These are phyloP conservation scores for Batkoa obscura DNA, from an alignment of 371 early-diverging fungal species.

Conservation along the genomic window DNA sequence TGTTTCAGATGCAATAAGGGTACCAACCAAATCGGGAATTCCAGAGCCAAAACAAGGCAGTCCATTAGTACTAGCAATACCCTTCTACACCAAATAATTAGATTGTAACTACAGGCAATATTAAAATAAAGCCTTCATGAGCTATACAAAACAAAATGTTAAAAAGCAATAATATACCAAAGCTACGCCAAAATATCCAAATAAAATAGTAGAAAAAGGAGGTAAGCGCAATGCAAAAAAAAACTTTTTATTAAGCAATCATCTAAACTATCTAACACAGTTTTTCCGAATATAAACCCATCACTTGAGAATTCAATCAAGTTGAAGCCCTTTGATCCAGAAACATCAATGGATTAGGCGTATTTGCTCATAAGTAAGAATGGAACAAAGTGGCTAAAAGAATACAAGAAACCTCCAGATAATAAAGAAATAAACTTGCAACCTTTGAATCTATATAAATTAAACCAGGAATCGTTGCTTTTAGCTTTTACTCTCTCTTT, in stretches of 20 bases:
- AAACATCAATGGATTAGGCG: constrained; percentile 14
- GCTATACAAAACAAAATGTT: constrained; percentile 28
- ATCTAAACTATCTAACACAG: constrained; percentile 35
- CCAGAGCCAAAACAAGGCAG: constrained; percentile 15
- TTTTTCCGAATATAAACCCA: constrained; percentile 41
- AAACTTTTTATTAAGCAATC: constrained; percentile 24
- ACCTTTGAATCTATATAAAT: not conserved
- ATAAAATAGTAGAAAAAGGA: constrained; percentile 28
- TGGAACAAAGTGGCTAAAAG: constrained; percentile 3
- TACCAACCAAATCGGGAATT: constrained; percentile 14
- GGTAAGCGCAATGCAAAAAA: constrained; percentile 16
- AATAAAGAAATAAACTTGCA: not conserved
- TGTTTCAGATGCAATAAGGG: constrained; percentile 14
- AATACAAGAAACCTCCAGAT: not conserved
- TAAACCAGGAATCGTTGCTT: constrained; percentile 15
- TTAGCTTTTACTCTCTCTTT: not conserved
- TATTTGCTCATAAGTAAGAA: not conserved
- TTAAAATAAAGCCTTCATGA: constrained; percentile 24
- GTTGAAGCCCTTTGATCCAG: constrained; percentile 20
- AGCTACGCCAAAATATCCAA: constrained; percentile 34
- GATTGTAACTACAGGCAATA: constrained; percentile 22
- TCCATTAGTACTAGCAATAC: constrained; percentile 17
- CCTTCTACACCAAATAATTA: constrained; percentile 15
- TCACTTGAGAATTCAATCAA: constrained; percentile 32
- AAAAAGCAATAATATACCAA: constrained; percentile 23